phyloP scores from a whole-genome alignment of 2,329 filamentous ascomycete species.

The Sporothrix dimorphospora region DNA sequence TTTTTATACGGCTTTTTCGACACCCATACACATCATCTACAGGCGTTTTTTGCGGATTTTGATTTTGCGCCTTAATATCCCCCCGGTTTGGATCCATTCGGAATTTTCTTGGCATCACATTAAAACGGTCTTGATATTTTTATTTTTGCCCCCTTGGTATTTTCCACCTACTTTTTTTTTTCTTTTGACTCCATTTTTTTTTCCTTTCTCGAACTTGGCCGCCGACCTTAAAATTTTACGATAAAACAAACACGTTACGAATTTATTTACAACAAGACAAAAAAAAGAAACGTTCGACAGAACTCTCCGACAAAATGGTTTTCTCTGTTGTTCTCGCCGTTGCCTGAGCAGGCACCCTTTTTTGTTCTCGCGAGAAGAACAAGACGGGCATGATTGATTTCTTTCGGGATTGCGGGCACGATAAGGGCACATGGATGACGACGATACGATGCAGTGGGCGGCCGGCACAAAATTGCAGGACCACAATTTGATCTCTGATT shows the following conservation, averaged over 20 bases:
- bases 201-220: background rate
- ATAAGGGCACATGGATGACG: slow-evolving; percentile 9
- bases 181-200: background rate
- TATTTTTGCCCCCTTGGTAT: background rate
- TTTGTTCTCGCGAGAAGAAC: background rate
- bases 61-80: slow-evolving; percentile 21
- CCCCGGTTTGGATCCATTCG: slow-evolving; percentile 22
- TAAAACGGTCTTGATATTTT: slow-evolving; percentile 24
- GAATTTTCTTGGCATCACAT: slow-evolving; percentile 24
- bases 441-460: slow-evolving; percentile 16
- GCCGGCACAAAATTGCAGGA: background rate
- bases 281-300: slow-evolving; percentile 19
- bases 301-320: background rate
- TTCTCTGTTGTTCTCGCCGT: background rate
- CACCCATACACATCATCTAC: slow-evolving; percentile 20
- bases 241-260: slow-evolving; percentile 28
- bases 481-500: background rate
- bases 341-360: background rate
- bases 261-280: slow-evolving; percentile 22
- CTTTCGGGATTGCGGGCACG: too few relatives aligned
- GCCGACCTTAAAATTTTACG: slow-evolving; percentile 14
- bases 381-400: background rate
- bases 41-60: slow-evolving; percentile 21
- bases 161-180: slow-evolving; percentile 2
- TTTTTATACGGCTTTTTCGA: slow-evolving; percentile 24